Evolutionary conservation across 768 basidiomycete species (phyloP).

Genomic region (Astraeus odoratus): DNA sequence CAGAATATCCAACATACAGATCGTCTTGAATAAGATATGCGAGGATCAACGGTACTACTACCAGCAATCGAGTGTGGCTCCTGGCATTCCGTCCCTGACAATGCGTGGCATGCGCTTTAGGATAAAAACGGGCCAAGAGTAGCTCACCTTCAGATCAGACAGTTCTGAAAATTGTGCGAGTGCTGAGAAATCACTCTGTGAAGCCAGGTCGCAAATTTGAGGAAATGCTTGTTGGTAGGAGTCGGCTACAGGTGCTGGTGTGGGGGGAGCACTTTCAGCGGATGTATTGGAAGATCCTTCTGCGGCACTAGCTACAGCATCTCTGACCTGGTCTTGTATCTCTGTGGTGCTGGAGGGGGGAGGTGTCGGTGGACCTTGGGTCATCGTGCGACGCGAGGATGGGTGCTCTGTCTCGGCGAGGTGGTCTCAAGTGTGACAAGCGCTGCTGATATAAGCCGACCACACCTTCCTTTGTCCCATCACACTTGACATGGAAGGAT

Average conservation of each 20-base stretch:
- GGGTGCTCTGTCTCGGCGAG: no score
- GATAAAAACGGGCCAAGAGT: neutral
- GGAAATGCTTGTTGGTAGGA: conserved; percentile 40
- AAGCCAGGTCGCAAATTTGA: conserved; percentile 37
- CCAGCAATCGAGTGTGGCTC: conserved; percentile 40
- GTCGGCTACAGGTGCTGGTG: conserved; percentile 20
- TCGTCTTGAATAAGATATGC: conserved; percentile 60
- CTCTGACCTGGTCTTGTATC: conserved; percentile 45
- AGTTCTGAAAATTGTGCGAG: conserved; percentile 45
- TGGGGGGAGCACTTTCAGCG: conserved; percentile 8
- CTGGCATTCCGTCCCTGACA: conserved; percentile 32
- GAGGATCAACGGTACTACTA: conserved; percentile 55
- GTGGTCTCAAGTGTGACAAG: neutral
- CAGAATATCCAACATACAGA: conserved; percentile 36
- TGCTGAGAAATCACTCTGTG: conserved; percentile 35
- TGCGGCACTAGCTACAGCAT: conserved; percentile 2
- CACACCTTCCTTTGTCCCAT: neutral
- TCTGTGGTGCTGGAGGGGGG: conserved; percentile 53
- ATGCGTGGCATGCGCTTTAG: conserved; percentile 2
- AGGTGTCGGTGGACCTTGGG: conserved; percentile 56
- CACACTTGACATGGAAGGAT: conserved; percentile 38
- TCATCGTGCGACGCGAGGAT: no score
- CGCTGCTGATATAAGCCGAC: conserved; percentile 20
- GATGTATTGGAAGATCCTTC: conserved; percentile 2
- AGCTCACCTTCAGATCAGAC: conserved; percentile 47